These are phyloP conservation scores for Cochlearia excelsa DNA, from an alignment of 345 rosid species.

Conservation along the genomic window DNA sequence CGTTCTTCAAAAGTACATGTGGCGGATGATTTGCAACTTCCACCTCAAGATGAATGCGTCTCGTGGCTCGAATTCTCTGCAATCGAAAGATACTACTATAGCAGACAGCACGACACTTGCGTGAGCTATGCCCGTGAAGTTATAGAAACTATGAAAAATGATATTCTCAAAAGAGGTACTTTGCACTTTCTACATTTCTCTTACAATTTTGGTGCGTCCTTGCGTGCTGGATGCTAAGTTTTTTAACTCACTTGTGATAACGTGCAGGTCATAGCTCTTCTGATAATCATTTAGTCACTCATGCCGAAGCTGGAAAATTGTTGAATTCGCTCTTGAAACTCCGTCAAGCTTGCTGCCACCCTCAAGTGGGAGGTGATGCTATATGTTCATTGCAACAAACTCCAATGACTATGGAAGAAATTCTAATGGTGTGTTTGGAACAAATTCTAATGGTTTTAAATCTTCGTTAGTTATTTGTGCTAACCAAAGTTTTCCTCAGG, in stretches of 20 bases:
- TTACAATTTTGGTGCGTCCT: no score
- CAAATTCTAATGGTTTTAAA: conserved; percentile 13
- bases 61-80: conserved; percentile 90
- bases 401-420: conserved; percentile 97
- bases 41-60: conserved; percentile 85
- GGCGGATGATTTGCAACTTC: conserved; percentile 88
- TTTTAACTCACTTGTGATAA: conserved; percentile 4
- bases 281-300: conserved; percentile 64
- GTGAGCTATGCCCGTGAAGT: conserved; percentile 87
- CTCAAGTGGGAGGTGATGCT: conserved; percentile 97
- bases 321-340: conserved; percentile 89
- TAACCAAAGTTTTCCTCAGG: conserved; percentile 44
- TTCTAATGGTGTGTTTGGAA: conserved; percentile 62
- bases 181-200: no score
- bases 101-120: conserved; percentile 96
- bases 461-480: conserved; percentile 23
- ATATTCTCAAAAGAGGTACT: conserved; percentile 70
- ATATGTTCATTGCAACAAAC: conserved; percentile 83
- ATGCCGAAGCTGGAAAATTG: conserved; percentile 78
- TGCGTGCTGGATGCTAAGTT: no score
- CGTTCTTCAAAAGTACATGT: conserved; percentile 88
- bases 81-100: conserved; percentile 87
- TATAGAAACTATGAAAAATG: conserved; percentile 70
- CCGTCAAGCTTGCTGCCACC: conserved; percentile 99
- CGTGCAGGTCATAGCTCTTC: conserved; percentile 47